A percentile compares a stretch with the other conserved stretches of the same genome.
phyloP scores from a whole-genome alignment of 805 yeast genomes.

The Lachancea sp. region DNA sequence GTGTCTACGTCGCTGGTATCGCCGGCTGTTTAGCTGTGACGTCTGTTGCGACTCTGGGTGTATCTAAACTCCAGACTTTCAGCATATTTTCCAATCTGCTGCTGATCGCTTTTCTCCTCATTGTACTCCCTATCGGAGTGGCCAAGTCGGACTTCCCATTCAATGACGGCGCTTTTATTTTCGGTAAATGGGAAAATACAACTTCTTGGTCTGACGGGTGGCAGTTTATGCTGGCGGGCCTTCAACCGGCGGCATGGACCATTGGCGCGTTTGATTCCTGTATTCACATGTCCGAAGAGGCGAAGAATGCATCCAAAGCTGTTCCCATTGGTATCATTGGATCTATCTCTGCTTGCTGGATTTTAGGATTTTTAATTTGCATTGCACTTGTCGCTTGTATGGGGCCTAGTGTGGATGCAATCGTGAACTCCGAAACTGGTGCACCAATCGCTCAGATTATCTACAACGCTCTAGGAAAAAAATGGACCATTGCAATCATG shows the following conservation, averaged over 20 bases:
- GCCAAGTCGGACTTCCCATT: conserved; percentile 25
- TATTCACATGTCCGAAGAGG: conserved; percentile 69
- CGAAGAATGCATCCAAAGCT: conserved; percentile 51
- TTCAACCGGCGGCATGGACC: conserved; percentile 68
- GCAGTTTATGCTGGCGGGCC: conserved; percentile 43
- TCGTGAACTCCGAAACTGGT: conserved; percentile 44
- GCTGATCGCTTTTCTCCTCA: conserved; percentile 44
- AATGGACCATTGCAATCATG: conserved; percentile 62
- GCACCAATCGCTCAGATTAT: conserved; percentile 61
- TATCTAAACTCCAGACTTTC: conserved; percentile 49
- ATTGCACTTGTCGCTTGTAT: conserved; percentile 50
- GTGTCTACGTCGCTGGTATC: conserved; percentile 53
- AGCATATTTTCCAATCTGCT: conserved; percentile 47
- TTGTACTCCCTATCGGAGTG: conserved; percentile 56
- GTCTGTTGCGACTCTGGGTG: conserved; percentile 44
- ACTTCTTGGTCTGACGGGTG: conserved; percentile 54
- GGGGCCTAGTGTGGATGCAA: conserved; percentile 36
- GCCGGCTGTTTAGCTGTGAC: conserved; percentile 44
- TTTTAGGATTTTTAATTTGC: conserved; percentile 49
- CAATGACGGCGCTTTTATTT: conserved; percentile 47
- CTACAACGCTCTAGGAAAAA: conserved; percentile 52
- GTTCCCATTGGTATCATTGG: conserved; percentile 60
- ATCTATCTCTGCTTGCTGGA: conserved; percentile 48
- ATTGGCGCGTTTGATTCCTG: conserved; percentile 67
- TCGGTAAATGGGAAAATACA: conserved; percentile 43